A percentile compares a stretch with the other conserved stretches of the same genome.
phyloP scores from a whole-genome alignment of 2,329 filamentous ascomycete genomes.

The Penicillium griseofulvum region DNA sequence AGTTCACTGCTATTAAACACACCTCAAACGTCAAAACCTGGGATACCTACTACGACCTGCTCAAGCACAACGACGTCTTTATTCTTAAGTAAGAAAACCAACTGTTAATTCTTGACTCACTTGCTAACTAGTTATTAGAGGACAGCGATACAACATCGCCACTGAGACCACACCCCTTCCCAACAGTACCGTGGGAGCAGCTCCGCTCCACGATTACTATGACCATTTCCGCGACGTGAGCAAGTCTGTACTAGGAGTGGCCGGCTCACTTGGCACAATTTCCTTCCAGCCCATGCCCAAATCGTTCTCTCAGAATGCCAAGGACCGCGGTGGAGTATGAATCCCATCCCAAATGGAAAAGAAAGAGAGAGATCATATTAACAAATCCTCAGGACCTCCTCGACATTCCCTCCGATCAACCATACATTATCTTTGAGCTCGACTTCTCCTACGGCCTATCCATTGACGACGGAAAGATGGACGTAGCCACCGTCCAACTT shows the following conservation, averaged over 20 bases:
- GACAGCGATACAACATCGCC: conserved; percentile 42
- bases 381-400: conserved; percentile 35
- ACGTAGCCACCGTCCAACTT: conserved; percentile 38
- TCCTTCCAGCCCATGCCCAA: conserved; percentile 40
- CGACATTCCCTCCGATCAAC: conserved; percentile 39
- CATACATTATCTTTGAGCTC: conserved; percentile 48
- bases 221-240: conserved; percentile 36
- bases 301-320: conserved; percentile 34
- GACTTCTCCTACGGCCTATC: conserved; percentile 43
- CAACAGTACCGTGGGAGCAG: conserved; percentile 26
- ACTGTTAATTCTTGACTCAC: background rate
- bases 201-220: conserved; percentile 33
- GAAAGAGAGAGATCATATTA: background rate
- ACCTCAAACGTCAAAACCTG: conserved; percentile 50
- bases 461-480: conserved; percentile 38
- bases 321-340: conserved; percentile 38
- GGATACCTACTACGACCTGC: conserved; percentile 47
- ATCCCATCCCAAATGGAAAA: background rate
- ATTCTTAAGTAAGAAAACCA: conserved; percentile 25
- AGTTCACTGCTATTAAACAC: conserved; percentile 52
- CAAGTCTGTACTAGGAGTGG: conserved; percentile 26
- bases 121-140: conserved; percentile 19
- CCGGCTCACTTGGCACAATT: conserved; percentile 33
- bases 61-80: conserved; percentile 44
- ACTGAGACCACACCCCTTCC: conserved; percentile 42